Conservation (phyloP, 2,329 filamentous ascomycete genomes). For the Trichoderma sp. region DNA sequence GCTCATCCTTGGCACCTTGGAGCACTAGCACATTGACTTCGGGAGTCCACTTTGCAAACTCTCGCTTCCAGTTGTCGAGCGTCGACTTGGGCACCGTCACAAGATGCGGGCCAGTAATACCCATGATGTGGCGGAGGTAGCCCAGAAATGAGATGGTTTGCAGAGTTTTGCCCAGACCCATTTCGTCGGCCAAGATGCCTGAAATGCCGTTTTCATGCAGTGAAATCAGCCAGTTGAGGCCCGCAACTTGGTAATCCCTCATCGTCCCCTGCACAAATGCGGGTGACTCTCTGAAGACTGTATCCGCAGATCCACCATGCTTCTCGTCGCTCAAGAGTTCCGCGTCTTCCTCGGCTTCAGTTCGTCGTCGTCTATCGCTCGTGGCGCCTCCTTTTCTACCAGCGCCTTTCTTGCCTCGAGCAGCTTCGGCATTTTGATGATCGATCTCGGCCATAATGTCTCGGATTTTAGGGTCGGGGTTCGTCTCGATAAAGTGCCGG, state of each 20-base stretch:
- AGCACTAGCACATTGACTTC: conserved; percentile 92
- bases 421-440: conserved; percentile 76
- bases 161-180: conserved; percentile 96
- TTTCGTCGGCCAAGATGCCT: conserved; percentile 95
- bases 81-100: conserved; percentile 95
- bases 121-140: conserved; percentile 87
- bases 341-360: conserved; percentile 96
- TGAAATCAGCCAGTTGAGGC: conserved; percentile 96
- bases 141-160: conserved; percentile 97
- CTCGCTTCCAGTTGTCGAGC: conserved; percentile 95
- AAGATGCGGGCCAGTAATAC: conserved; percentile 85
- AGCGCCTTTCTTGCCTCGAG: conserved; percentile 67
- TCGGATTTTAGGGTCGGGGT: conserved; percentile 90
- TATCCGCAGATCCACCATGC: conserved; percentile 78
- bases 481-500: conserved; percentile 97
- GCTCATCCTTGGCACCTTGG: conserved; percentile 93
- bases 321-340: conserved; percentile 85
- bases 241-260: conserved; percentile 94
- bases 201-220: conserved; percentile 98
- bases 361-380: conserved; percentile 75
- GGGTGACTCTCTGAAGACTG: conserved; percentile 90
- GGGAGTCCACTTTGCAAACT: conserved; percentile 91
- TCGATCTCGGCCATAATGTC: conserved; percentile 95
- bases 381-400: conserved; percentile 80
- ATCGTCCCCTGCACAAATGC: conserved; percentile 83